Base-by-base conservation (phyloP, 2,329 filamentous ascomycete species). In the Verticillium zaregamsianum region DNA sequence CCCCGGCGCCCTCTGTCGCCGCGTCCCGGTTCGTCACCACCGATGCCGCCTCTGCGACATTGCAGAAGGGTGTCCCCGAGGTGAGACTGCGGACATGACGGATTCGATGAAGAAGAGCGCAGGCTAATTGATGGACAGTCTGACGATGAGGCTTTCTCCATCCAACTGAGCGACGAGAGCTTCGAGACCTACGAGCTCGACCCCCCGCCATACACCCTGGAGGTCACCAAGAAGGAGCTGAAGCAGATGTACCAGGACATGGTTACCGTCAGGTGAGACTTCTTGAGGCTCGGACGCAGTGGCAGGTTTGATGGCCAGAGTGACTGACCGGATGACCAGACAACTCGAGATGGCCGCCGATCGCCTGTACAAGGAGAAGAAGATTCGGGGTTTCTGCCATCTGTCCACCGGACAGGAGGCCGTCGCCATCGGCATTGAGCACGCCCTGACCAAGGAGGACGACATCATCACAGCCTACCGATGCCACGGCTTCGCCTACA, bases 331-430 rank as follows among this genome's bases (percentile, higher is more conserved):
- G 23, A 23, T 37, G 20, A 66, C 61, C 71, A 97, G 93, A 82
- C 95, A 96, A 79, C 97, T 99, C 95, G 95, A 99, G 82, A 97
- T 99, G 94, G 93, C 94, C 69, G 93, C 95, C 82, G 95, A 99
- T 77, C 88, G 94, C 76, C 85, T 99, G 74, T 99, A 99, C 91
- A 99, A 99, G 86, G 95, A 98, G 85, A 99, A 99, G 90, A 98
- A 99, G 87, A 98, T 99, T 72, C 91, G 95, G 72, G 95, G 95
- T 82, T 99, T 99, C 90, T 99, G 95, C 83, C 95, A 99, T 82
- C 82, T 99, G 79, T 98, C 95, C 63, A 96, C 91, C 63, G 95
- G 95, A 66, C 95, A 99, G 82, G 95, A 99, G 86, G 95, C 95
- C 68, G 95, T 99, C 68, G 93, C 95, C 63, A 89, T 93, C 70